Evolutionary conservation across 2,329 filamentous ascomycete species (phyloP).

Genomic region (Tympanopsis confertula): DNA sequence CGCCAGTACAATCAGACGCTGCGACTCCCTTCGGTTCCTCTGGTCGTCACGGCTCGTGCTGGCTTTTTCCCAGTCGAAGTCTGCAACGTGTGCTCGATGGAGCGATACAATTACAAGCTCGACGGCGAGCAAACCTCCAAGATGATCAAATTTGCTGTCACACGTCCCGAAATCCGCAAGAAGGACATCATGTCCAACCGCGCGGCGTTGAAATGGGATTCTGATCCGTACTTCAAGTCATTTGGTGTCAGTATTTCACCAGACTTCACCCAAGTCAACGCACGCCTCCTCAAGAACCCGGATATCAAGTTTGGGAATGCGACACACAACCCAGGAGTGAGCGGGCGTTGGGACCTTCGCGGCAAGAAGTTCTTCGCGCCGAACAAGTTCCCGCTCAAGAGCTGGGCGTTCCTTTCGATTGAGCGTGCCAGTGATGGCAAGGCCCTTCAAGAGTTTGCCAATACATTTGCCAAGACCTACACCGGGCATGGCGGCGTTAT

Average conservation of each 20-base stretch:
- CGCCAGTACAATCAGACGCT: slow-evolving; percentile 41
- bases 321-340: slow-evolving; percentile 46
- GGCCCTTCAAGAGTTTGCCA: slow-evolving; percentile 46
- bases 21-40: slow-evolving; percentile 33
- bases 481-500: slow-evolving; percentile 36
- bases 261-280: slow-evolving; percentile 55
- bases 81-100: slow-evolving; percentile 36
- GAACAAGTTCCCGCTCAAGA: slow-evolving; percentile 50
- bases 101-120: slow-evolving; percentile 53
- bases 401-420: slow-evolving; percentile 55
- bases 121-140: slow-evolving; percentile 50
- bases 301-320: slow-evolving; percentile 55
- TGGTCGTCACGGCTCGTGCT: slow-evolving; percentile 42
- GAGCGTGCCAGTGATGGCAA: slow-evolving; percentile 37
- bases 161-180: slow-evolving; percentile 58
- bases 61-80: slow-evolving; percentile 52
- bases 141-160: slow-evolving; percentile 94
- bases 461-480: slow-evolving; percentile 31
- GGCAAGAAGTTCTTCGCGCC: slow-evolving; percentile 63
- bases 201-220: slow-evolving; percentile 49
- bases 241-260: slow-evolving; percentile 64
- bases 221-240: slow-evolving; percentile 57
- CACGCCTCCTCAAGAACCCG: slow-evolving; percentile 60
- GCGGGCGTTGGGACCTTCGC: slow-evolving; percentile 79
- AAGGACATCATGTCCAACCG: slow-evolving; percentile 59